Evolutionary conservation across 2,329 filamentous ascomycete genomes (phyloP).

Genomic region (Aspergillus tamarii): DNA sequence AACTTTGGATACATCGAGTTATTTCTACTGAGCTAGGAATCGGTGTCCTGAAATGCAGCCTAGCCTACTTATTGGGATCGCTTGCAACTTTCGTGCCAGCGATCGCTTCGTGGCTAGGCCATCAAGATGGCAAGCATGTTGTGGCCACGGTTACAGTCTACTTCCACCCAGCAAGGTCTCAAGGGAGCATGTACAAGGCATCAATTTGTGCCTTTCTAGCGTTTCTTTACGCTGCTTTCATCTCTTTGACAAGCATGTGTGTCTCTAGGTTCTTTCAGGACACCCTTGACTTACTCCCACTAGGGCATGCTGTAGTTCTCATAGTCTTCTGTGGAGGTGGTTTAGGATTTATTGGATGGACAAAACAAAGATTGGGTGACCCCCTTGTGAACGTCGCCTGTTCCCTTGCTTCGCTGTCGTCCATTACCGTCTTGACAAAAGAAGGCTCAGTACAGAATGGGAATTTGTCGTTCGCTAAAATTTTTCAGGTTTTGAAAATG

Average conservation of each 20-base stretch:
- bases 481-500: constrained; percentile 81
- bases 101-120: constrained; percentile 73
- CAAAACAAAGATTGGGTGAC: constrained; percentile 77
- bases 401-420: constrained; percentile 82
- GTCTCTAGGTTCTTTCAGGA: constrained; percentile 77
- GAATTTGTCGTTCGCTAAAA: constrained; percentile 78
- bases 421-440: constrained; percentile 88
- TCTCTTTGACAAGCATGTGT: constrained; percentile 86
- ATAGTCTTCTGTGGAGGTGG: constrained; percentile 84
- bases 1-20: constrained; percentile 60
- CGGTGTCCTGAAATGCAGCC: constrained; percentile 84
- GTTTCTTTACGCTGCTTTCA: constrained; percentile 74
- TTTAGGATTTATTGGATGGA: constrained; percentile 84
- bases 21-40: constrained; percentile 72
- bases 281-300: constrained; percentile 64
- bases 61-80: constrained; percentile 86
- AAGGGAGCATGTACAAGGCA: constrained; percentile 88
- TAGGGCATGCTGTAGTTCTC: constrained; percentile 79
- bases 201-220: constrained; percentile 75
- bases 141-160: constrained; percentile 94
- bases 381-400: constrained; percentile 83
- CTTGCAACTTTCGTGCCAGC: constrained; percentile 80
- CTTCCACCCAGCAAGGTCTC: constrained; percentile 85
- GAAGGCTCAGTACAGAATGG: constrained; percentile 84
- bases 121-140: constrained; percentile 89